Evolutionary conservation across 257 asterid species (phyloP).

Genomic region (Scutellaria baicalensis): DNA sequence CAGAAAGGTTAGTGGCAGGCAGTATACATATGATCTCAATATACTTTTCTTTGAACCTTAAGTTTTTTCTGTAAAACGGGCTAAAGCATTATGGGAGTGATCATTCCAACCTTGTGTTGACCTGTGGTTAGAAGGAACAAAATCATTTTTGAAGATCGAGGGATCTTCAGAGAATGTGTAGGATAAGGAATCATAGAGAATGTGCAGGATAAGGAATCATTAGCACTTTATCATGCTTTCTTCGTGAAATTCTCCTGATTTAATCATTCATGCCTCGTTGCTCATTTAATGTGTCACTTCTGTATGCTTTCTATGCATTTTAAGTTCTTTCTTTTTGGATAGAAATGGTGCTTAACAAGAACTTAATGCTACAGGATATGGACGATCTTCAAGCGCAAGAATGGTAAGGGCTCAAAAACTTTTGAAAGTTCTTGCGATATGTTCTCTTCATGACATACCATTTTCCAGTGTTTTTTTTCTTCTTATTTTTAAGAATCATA

Average conservation of each 20-base stretch:
- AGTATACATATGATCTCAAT: neutral
- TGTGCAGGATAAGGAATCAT: no score
- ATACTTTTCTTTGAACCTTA: no score
- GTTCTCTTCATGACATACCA: neutral
- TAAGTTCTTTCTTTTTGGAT: neutral
- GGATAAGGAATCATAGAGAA: no score
- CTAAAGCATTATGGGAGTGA: no score
- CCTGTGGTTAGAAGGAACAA: no score
- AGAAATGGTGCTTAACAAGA: slow-evolving; percentile 6
- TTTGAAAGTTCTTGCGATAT: neutral
- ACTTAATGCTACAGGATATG: slow-evolving; percentile 33
- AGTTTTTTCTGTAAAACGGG: no score
- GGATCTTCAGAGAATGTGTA: no score
- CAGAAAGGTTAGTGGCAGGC: no score
- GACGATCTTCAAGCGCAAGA: slow-evolving; percentile 26
- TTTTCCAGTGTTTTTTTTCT: neutral
- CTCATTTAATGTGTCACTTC: neutral
- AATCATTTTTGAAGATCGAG: no score
- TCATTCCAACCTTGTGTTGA: no score
- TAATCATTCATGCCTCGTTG: neutral
- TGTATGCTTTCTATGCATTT: neutral
- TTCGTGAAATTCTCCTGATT: neutral
- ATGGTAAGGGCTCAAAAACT: slow-evolving; percentile 32
- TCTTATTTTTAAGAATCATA: neutral
- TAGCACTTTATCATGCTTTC: neutral